Evolutionary conservation across 768 basidiomycete species (phyloP).

Genomic region (Imleria badia): DNA sequence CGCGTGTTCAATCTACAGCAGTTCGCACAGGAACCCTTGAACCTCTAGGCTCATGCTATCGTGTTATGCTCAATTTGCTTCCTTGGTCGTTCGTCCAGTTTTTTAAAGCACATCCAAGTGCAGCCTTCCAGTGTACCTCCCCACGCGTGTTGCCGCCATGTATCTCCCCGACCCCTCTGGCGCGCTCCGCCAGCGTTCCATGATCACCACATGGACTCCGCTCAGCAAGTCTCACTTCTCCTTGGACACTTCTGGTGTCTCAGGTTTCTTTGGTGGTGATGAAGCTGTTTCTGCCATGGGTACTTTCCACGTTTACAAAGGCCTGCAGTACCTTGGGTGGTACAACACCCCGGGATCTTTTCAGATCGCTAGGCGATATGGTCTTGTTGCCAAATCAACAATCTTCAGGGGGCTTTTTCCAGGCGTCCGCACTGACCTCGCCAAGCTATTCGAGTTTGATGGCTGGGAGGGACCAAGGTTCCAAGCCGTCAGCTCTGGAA

Average conservation of each 20-base stretch:
- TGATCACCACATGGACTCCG: not conserved
- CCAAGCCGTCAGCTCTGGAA: not conserved
- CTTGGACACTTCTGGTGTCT: conserved; percentile 28
- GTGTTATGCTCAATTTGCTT: not conserved
- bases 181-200: not conserved
- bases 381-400: conserved; percentile 17
- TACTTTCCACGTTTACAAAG: conserved; percentile 27
- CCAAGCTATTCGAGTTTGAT: conserved; percentile 1
- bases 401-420: conserved; percentile 13
- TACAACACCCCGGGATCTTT: conserved; percentile 36
- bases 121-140: not conserved
- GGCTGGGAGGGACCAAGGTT: conserved; percentile 1
- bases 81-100: not conserved
- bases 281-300: conserved; percentile 34
- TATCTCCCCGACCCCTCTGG: not conserved
- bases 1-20: not conserved
- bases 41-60: not conserved
- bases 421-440: conserved; percentile 14
- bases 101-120: not conserved
- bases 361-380: conserved; percentile 26
- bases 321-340: conserved; percentile 31
- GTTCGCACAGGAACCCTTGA: not conserved
- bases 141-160: not conserved
- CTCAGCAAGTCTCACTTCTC: conserved; percentile 2
- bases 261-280: conserved; percentile 33